phyloP scores from a whole-genome alignment of 352 stramenopile genomes.

The Phytophthora cryptogea region DNA sequence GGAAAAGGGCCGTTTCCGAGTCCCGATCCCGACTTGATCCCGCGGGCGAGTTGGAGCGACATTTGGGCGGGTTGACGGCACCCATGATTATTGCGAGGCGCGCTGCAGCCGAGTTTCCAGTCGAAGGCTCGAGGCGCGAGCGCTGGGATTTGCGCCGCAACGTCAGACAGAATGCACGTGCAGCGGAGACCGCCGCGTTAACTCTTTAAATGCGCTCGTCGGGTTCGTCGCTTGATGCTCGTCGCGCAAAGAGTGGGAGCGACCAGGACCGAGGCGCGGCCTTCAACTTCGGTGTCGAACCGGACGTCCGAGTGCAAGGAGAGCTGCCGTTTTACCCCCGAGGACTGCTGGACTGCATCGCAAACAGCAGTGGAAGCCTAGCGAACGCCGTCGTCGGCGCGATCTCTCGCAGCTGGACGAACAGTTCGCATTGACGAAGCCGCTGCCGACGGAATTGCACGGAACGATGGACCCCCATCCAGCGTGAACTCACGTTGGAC shows the following conservation, averaged over 20 bases:
- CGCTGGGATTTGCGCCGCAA: conserved; percentile 1
- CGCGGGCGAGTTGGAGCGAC: no score
- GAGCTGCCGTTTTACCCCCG: no score
- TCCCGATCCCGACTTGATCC: conserved; percentile 15
- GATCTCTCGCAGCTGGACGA: no score
- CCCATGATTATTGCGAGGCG: conserved; percentile 14
- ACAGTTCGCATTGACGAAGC: no score
- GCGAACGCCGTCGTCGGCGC: no score
- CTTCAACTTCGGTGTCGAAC: no score
- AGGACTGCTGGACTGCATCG: no score
- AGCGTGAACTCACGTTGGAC: neutral
- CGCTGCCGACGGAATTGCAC: neutral
- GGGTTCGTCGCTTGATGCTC: no score
- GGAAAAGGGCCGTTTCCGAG: conserved; percentile 9
- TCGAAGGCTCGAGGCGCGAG: neutral
- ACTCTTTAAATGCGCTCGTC: neutral
- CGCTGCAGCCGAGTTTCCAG: conserved; percentile 26
- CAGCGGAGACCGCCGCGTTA: conserved; percentile 1
- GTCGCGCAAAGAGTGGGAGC: no score
- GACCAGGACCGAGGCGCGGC: no score
- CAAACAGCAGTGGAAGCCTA: no score
- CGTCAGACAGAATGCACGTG: neutral
- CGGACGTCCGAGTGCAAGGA: no score
- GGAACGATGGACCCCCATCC: conserved; percentile 4
- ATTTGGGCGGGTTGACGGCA: neutral